Evolutionary conservation across 1,139 yeast genomes (phyloP).

Genomic region (Pichia sp.): DNA sequence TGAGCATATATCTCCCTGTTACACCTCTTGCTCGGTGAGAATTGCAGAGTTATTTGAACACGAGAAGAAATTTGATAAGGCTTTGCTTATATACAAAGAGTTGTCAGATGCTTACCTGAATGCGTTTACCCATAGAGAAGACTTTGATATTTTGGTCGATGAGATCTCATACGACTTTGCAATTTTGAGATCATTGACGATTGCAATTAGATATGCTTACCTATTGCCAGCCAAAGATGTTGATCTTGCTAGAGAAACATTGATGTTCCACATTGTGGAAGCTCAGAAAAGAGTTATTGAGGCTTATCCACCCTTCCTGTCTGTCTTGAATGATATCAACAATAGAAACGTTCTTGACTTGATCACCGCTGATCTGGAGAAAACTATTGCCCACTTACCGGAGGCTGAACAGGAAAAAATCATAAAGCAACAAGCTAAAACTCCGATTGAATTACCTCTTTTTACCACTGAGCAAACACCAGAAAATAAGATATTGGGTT

Average conservation of each 20-base stretch:
- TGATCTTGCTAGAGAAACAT: constrained; percentile 23
- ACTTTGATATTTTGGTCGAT: constrained; percentile 10
- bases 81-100: constrained; percentile 26
- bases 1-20: constrained; percentile 58
- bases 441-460: constrained; percentile 25
- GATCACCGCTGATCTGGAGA: constrained; percentile 21
- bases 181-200: constrained; percentile 24
- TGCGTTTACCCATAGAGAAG: constrained; percentile 19
- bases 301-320: constrained; percentile 27
- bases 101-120: constrained; percentile 17
- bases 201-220: constrained; percentile 25
- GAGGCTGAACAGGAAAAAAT: constrained; percentile 14
- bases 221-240: constrained; percentile 22
- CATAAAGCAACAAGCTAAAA: constrained; percentile 20
- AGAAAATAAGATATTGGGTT: constrained; percentile 23
- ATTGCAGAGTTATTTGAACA: constrained; percentile 69
- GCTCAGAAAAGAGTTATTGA: constrained; percentile 27
- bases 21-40: constrained; percentile 80
- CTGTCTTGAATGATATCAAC: constrained; percentile 24
- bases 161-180: constrained; percentile 20
- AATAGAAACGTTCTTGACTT: constrained; percentile 26
- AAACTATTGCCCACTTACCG: constrained; percentile 12
- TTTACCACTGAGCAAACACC: constrained; percentile 22
- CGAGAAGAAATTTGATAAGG: constrained; percentile 26
- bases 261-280: constrained; percentile 23